A percentile compares a stretch with the other conserved stretches of the same genome.
phyloP scores from a whole-genome alignment of 305 asterid genomes.

The Fraxinus velutina region DNA sequence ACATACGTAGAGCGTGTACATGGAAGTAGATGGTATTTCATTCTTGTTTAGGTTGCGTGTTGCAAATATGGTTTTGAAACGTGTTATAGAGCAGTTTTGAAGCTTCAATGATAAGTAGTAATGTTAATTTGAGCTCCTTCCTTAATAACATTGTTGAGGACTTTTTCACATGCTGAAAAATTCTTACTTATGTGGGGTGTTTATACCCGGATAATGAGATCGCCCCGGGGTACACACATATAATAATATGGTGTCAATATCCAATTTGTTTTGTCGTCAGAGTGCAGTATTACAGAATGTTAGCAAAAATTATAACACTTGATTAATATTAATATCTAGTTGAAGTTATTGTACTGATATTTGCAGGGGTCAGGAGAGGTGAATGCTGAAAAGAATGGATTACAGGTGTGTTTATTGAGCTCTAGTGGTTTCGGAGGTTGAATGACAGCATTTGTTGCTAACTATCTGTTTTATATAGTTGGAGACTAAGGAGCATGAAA shows the following conservation, averaged over 20 bases:
- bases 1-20: not conserved
- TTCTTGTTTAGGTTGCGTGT: not conserved
- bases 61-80: not conserved
- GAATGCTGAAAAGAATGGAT: conserved; percentile 15
- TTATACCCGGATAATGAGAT: not conserved
- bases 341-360: not conserved
- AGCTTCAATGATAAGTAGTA: not conserved
- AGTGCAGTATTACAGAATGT: not conserved
- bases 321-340: not conserved
- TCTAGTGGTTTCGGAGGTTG: not conserved
- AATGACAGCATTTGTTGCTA: not conserved
- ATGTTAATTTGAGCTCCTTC: not conserved
- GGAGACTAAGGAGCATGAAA: conserved; percentile 35
- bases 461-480: not conserved
- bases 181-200: not conserved
- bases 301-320: not conserved
- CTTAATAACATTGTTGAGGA: not conserved
- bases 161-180: not conserved
- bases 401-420: conserved; percentile 29
- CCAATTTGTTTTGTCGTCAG: not conserved
- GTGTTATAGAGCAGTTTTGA: not conserved
- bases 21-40: not conserved
- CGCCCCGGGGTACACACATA: not conserved
- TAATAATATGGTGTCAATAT: not conserved
- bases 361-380: conserved; percentile 37